These are phyloP conservation scores for Candolleomyces aberdarensis DNA, from an alignment of 768 basidiomycete genomes.

Conservation along the genomic window DNA sequence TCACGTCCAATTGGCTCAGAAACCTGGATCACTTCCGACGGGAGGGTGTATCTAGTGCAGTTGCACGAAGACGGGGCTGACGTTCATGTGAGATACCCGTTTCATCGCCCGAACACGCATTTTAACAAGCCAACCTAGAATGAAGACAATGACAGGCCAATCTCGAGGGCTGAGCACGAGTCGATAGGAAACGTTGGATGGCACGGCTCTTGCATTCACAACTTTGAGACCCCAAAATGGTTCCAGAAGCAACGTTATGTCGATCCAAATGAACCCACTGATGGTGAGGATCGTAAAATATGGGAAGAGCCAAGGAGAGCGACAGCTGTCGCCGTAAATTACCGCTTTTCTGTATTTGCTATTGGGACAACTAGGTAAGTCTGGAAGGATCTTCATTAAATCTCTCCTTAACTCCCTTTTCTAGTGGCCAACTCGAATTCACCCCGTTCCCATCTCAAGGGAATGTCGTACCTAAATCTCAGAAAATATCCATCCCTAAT, in stretches of 20 bases:
- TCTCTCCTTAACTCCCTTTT: slow-evolving; percentile 1
- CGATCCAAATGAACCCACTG: slow-evolving; percentile 38
- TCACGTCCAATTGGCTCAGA: slow-evolving; percentile 61
- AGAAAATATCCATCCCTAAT: slow-evolving; percentile 61
- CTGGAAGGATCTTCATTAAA: not conserved
- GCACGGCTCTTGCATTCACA: slow-evolving; percentile 80
- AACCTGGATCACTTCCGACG: slow-evolving; percentile 85
- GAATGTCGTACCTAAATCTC: slow-evolving; percentile 54
- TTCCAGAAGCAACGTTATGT: slow-evolving; percentile 70
- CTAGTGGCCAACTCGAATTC: slow-evolving; percentile 64
- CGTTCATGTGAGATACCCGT: not conserved
- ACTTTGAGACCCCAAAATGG: slow-evolving; percentile 73
- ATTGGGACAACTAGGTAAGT: slow-evolving; percentile 69
- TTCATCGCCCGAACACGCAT: not conserved
- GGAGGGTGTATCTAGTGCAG: slow-evolving; percentile 75
- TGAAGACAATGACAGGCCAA: not conserved
- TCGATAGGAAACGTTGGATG: slow-evolving; percentile 36
- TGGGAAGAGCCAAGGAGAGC: slow-evolving; percentile 71
- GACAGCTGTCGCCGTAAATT: slow-evolving; percentile 65
- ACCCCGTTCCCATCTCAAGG: slow-evolving; percentile 66
- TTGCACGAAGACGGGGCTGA: slow-evolving; percentile 37
- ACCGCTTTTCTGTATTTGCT: slow-evolving; percentile 78
- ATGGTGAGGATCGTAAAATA: slow-evolving; percentile 20
- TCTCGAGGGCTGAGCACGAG: slow-evolving; percentile 8
- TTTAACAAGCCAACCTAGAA: not conserved